phyloP scores from a whole-genome alignment of 306 rosid genomes.

The Quillaja saponaria region DNA sequence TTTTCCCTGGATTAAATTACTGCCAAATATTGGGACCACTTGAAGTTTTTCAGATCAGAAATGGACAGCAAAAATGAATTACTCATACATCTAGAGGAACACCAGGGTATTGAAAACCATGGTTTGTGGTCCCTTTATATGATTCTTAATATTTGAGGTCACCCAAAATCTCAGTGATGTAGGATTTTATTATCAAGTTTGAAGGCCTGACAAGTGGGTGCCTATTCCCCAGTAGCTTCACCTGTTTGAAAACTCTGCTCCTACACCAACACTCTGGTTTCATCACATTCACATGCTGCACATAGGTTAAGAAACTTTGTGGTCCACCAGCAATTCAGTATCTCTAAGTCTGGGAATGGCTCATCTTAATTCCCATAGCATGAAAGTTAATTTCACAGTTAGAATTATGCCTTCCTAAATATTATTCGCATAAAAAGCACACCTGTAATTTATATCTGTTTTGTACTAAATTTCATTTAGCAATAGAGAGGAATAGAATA shows the following conservation, averaged over 20 bases:
- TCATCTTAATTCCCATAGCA: too few species aligned
- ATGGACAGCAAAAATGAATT: conserved; percentile 38
- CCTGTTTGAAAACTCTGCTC: conserved; percentile 29
- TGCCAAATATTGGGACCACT: conserved; percentile 37
- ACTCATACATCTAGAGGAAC: conserved; percentile 25
- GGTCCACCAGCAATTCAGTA: too few species aligned
- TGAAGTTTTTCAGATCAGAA: conserved; percentile 30
- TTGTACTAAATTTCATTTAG: too few species aligned
- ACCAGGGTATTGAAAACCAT: too few species aligned
- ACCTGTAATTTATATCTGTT: too few species aligned
- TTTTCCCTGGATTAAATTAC: too few species aligned
- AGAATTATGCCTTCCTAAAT: too few species aligned
- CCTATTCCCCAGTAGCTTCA: conserved; percentile 28
- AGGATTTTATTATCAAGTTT: conserved; percentile 15
- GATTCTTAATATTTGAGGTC: conserved; percentile 9
- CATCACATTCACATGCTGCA: conserved; percentile 33
- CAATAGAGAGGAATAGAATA: too few species aligned
- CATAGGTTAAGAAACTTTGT: conserved; percentile 2
- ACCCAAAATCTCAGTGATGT: conserved; percentile 14
- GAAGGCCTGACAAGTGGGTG: conserved; percentile 24
- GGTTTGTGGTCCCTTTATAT: conserved; percentile 43
- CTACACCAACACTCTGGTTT: conserved; percentile 24
- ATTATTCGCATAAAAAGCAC: too few species aligned
- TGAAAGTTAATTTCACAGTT: too few species aligned
- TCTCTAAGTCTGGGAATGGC: too few species aligned